Conservation (phyloP, 225 moss, liverwort and hornwort genomes). For the Polytrichum commune region DNA sequence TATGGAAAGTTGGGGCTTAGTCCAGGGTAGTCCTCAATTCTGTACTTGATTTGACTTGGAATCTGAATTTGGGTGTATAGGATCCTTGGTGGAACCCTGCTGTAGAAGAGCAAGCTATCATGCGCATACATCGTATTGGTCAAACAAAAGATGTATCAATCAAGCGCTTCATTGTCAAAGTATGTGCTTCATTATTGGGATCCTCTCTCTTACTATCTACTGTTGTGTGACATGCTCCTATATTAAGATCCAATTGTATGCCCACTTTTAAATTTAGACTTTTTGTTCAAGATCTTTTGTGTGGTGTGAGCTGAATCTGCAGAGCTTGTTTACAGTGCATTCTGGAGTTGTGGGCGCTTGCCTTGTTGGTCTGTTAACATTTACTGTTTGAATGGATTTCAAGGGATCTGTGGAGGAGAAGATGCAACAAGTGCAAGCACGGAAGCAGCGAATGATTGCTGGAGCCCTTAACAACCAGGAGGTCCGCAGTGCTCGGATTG, state of each 20-base stretch:
- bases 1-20: neutral
- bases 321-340: no score
- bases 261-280: no score
- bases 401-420: conserved; percentile 87
- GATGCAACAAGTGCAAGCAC: conserved; percentile 90
- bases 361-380: no score
- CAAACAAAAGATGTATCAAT: conserved; percentile 71
- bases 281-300: no score
- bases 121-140: conserved; percentile 92
- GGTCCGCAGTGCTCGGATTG: conserved; percentile 80
- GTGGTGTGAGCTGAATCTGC: no score
- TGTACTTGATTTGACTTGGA: neutral
- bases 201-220: no score
- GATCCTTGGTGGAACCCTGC: conserved; percentile 99
- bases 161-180: conserved; percentile 84
- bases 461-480: conserved; percentile 87
- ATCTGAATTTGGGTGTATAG: conserved; percentile 22
- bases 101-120: conserved; percentile 92
- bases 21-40: no score
- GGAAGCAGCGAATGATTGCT: conserved; percentile 88
- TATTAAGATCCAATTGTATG: no score
- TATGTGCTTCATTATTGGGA: conserved; percentile 8
- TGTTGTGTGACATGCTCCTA: no score
- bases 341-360: neutral
- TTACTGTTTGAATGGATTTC: conserved; percentile 3